Evolutionary conservation across 2,329 filamentous ascomycete genomes (phyloP).

Genomic region (Chaetomium sp.): DNA sequence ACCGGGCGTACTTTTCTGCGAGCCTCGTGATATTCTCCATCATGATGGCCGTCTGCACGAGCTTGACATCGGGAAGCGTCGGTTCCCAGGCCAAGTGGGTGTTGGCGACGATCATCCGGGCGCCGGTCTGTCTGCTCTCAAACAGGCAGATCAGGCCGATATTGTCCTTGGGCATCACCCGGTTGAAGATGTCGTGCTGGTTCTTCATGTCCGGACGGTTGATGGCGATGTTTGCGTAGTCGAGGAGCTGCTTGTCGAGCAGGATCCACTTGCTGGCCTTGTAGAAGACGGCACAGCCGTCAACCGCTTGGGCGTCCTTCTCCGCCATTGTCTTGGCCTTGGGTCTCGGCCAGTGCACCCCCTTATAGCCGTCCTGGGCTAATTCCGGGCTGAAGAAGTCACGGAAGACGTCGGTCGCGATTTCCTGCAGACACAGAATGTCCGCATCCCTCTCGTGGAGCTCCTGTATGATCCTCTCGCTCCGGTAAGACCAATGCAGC

Average conservation of each 20-base stretch:
- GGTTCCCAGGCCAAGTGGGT: slow-evolving; percentile 96
- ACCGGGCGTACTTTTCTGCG: slow-evolving; percentile 80
- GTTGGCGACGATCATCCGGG: slow-evolving; percentile 88
- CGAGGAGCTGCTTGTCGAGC: slow-evolving; percentile 90
- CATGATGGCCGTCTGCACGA: slow-evolving; percentile 92
- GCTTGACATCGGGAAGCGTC: slow-evolving; percentile 86
- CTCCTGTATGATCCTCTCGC: slow-evolving; percentile 80
- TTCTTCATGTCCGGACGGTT: slow-evolving; percentile 96
- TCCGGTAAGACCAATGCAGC: slow-evolving; percentile 84
- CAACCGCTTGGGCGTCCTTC: slow-evolving; percentile 84
- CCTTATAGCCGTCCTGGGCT: slow-evolving; percentile 86
- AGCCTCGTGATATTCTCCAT: slow-evolving; percentile 90
- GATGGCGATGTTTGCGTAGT: slow-evolving; percentile 89
- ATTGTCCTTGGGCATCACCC: slow-evolving; percentile 97
- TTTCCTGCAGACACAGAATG: slow-evolving; percentile 90
- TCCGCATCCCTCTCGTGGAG: slow-evolving; percentile 79
- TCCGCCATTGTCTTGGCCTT: slow-evolving; percentile 90
- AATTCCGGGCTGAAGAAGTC: slow-evolving; percentile 88
- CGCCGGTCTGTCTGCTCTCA: slow-evolving; percentile 88
- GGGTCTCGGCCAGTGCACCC: slow-evolving; percentile 88
- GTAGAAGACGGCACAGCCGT: slow-evolving; percentile 96
- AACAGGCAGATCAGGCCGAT: slow-evolving; percentile 91
- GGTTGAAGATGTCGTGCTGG: slow-evolving; percentile 96
- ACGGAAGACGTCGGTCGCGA: slow-evolving; percentile 88
- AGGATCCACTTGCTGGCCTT: slow-evolving; percentile 93